Evolutionary conservation across 164 flowering plant genomes (phyloP).

Genomic region (Magnolia changhungtana): DNA sequence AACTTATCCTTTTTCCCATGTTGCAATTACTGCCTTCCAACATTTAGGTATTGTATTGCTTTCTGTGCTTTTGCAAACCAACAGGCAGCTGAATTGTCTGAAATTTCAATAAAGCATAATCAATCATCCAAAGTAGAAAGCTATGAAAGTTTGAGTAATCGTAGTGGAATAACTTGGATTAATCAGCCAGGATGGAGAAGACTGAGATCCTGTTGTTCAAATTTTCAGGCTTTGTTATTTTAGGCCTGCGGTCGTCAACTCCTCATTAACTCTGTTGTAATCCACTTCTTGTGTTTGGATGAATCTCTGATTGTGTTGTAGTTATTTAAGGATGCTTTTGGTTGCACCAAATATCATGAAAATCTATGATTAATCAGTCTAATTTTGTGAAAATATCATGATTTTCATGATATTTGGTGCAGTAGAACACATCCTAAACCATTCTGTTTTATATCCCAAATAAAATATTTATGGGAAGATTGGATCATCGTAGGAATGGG

Average conservation of each 20-base stretch:
- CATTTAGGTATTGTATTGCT: background rate
- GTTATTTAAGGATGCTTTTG: too few species aligned
- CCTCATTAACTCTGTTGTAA: background rate
- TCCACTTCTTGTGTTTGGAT: background rate
- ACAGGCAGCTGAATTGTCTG: background rate
- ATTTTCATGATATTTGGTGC: too few species aligned
- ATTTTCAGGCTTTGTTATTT: background rate
- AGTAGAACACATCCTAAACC: background rate
- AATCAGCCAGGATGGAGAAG: background rate
- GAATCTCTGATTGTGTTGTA: background rate
- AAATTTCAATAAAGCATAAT: background rate
- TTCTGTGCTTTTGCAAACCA: background rate
- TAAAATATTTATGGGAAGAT: background rate
- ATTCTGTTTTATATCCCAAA: background rate
- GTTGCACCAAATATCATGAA: too few species aligned
- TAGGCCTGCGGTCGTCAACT: background rate
- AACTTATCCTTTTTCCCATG: background rate
- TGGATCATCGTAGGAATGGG: conserved; percentile 52
- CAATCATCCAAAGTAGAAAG: background rate
- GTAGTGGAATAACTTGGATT: background rate
- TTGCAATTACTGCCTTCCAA: background rate
- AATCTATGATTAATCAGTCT: too few species aligned
- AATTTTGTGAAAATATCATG: too few species aligned
- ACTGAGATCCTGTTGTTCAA: background rate
- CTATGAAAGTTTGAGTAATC: background rate